Conservation (phyloP, 176 grass and related monocot species). For the Oryza australiensis region DNA sequence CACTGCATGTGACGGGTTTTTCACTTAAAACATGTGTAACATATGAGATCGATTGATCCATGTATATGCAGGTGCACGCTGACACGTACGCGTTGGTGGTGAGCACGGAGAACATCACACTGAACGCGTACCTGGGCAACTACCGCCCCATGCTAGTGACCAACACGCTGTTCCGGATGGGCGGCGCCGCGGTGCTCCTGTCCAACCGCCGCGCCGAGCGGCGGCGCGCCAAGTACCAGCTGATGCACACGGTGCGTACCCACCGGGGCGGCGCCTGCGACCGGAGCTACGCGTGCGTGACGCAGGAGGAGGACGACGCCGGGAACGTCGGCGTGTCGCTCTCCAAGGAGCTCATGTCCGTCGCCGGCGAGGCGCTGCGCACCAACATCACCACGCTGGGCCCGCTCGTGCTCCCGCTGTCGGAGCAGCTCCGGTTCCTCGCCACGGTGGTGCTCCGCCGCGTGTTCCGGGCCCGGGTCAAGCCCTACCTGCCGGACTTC, state of each 20-base stretch:
- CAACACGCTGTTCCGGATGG: constrained; percentile 53
- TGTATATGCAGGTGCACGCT: constrained; percentile 41
- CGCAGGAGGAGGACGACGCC: constrained; percentile 34
- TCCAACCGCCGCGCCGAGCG: constrained; percentile 40
- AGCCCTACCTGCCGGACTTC: constrained; percentile 56
- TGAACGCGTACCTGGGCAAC: constrained; percentile 56
- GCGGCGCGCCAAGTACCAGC: constrained; percentile 38
- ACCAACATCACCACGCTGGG: constrained; percentile 50
- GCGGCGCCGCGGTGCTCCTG: constrained; percentile 47
- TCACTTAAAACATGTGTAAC: too few species aligned
- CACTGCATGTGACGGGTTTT: too few species aligned
- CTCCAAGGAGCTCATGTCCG: constrained; percentile 53
- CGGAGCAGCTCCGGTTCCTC: constrained; percentile 49
- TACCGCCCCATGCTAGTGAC: constrained; percentile 56
- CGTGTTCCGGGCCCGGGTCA: constrained; percentile 1
- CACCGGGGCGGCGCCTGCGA: constrained; percentile 42
- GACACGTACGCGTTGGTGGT: constrained; percentile 67
- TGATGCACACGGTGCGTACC: constrained; percentile 50
- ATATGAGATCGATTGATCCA: too few species aligned
- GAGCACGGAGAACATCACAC: constrained; percentile 67
- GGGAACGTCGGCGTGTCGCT: constrained; percentile 37
- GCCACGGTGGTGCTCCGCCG: constrained; percentile 15
- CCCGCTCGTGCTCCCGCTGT: constrained; percentile 41
- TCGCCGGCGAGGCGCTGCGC: constrained; percentile 47
- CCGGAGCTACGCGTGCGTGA: constrained; percentile 42